These are phyloP conservation scores for Colletotrichum plurivorum DNA, from an alignment of 2,329 filamentous ascomycete species.

Conservation along the genomic window DNA sequence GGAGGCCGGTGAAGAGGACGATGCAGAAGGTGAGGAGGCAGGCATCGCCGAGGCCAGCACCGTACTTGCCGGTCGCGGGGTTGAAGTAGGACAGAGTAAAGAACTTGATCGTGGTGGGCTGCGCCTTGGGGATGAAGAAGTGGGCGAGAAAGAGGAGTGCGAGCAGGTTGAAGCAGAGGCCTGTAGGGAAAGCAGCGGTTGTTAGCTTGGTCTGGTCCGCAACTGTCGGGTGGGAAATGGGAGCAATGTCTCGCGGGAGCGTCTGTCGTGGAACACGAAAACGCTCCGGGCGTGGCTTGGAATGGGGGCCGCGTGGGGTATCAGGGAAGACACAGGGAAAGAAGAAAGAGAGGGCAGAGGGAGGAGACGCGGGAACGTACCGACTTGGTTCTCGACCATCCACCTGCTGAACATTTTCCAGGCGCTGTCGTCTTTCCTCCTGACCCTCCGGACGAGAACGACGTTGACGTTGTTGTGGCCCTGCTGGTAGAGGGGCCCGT, in stretches of 20 bases:
- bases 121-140: constrained; percentile 83
- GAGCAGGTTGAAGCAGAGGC: constrained; percentile 88
- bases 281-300: constrained; percentile 20
- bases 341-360: background rate
- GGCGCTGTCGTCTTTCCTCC: constrained; percentile 73
- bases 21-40: constrained; percentile 85
- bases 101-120: constrained; percentile 87
- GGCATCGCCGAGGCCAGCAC: constrained; percentile 83
- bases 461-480: constrained; percentile 62
- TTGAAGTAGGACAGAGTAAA: constrained; percentile 90
- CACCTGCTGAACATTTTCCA: constrained; percentile 74
- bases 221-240: background rate
- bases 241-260: background rate
- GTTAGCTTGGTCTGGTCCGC: constrained; percentile 43
- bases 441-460: constrained; percentile 69
- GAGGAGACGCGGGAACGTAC: constrained; percentile 62
- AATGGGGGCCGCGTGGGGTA: constrained; percentile 6
- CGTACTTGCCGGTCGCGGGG: constrained; percentile 76
- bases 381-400: constrained; percentile 85
- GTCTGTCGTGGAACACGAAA: constrained; percentile 21
- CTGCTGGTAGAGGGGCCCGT: constrained; percentile 72
- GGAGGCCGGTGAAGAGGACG: constrained; percentile 87
- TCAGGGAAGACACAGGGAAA: background rate
- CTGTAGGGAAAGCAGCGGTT: constrained; percentile 51
- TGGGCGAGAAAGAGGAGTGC: constrained; percentile 87